A percentile compares a stretch with the other conserved stretches of the same genome.
Conservation (phyloP, 345 rosid genomes). For the Populus simonii region DNA sequence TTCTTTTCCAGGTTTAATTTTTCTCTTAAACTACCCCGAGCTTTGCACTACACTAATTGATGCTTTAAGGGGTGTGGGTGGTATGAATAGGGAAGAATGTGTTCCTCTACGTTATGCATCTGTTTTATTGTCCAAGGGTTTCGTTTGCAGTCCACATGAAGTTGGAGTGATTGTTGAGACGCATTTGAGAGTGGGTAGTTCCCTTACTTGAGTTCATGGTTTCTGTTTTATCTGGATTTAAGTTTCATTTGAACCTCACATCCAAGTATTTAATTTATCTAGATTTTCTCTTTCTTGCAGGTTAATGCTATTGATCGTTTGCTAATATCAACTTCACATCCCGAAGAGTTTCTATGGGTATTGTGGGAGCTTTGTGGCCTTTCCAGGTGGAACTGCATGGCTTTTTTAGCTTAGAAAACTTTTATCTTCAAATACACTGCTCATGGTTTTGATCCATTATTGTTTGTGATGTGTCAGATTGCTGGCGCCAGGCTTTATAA, state of each 20-base stretch:
- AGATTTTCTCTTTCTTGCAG: slow-evolving; percentile 36
- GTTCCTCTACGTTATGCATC: slow-evolving; percentile 88
- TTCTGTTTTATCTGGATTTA: neutral
- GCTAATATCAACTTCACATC: slow-evolving; percentile 64
- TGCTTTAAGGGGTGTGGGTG: slow-evolving; percentile 59
- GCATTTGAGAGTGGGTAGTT: slow-evolving; percentile 93
- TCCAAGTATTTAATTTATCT: neutral
- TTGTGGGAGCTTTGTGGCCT: slow-evolving; percentile 96
- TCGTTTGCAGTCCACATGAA: slow-evolving; percentile 75
- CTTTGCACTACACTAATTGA: slow-evolving; percentile 65
- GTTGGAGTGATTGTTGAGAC: slow-evolving; percentile 83
- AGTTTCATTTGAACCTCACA: slow-evolving; percentile 4
- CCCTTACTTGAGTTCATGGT: slow-evolving; percentile 11
- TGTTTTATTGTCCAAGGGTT: slow-evolving; percentile 75
- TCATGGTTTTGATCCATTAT: slow-evolving; percentile 16
- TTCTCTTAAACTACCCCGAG: slow-evolving; percentile 74
- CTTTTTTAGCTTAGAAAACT: neutral
- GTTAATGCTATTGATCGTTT: slow-evolving; percentile 82
- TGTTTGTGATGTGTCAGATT: slow-evolving; percentile 53
- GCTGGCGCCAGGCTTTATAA: slow-evolving; percentile 91
- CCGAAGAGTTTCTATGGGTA: slow-evolving; percentile 95
- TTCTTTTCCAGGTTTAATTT: slow-evolving; percentile 69
- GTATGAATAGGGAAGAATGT: slow-evolving; percentile 69
- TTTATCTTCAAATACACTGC: neutral
- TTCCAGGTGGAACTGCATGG: slow-evolving; percentile 53